Conservation (phyloP, 2,329 filamentous ascomycete species). For the Aspergillus viridinutans region DNA sequence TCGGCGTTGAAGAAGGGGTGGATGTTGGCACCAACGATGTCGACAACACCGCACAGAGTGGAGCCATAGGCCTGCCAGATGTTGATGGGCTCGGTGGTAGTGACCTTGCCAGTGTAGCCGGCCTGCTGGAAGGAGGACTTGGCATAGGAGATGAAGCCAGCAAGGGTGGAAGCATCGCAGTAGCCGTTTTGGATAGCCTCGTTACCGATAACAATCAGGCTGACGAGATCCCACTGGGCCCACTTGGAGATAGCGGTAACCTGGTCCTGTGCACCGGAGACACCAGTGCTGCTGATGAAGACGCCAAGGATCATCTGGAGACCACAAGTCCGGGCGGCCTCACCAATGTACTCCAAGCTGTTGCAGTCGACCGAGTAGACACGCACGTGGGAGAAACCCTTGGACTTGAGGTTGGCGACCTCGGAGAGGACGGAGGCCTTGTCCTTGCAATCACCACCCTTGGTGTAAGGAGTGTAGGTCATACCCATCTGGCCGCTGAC, state of each 20-base stretch:
- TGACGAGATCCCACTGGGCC: constrained; percentile 69
- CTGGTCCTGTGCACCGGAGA: constrained; percentile 66
- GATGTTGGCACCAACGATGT: constrained; percentile 79
- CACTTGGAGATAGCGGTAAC: constrained; percentile 68
- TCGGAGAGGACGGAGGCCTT: constrained; percentile 56
- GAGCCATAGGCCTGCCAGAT: constrained; percentile 62
- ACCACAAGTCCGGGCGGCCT: constrained; percentile 61
- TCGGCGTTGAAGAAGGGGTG: constrained; percentile 89
- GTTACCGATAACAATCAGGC: constrained; percentile 83
- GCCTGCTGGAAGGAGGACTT: constrained; percentile 58
- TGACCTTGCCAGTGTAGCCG: constrained; percentile 71
- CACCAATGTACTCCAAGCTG: constrained; percentile 70
- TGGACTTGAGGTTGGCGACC: constrained; percentile 57
- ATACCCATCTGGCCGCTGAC: constrained; percentile 61
- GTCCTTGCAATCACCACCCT: constrained; percentile 59
- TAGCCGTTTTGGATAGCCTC: constrained; percentile 77
- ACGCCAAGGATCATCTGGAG: constrained; percentile 82
- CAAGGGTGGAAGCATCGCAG: constrained; percentile 62
- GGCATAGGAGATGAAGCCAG: constrained; percentile 64
- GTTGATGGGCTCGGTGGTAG: constrained; percentile 81
- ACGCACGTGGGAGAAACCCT: constrained; percentile 69
- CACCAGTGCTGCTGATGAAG: constrained; percentile 65
- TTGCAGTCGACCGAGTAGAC: constrained; percentile 91
- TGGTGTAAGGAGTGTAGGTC: constrained; percentile 73
- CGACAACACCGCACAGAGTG: constrained; percentile 67